A percentile compares a stretch with the other conserved stretches of the same genome.
These are phyloP conservation scores for Paramecium sonneborni DNA, from an alignment of 73 alveolate species.

Conservation along the genomic window DNA sequence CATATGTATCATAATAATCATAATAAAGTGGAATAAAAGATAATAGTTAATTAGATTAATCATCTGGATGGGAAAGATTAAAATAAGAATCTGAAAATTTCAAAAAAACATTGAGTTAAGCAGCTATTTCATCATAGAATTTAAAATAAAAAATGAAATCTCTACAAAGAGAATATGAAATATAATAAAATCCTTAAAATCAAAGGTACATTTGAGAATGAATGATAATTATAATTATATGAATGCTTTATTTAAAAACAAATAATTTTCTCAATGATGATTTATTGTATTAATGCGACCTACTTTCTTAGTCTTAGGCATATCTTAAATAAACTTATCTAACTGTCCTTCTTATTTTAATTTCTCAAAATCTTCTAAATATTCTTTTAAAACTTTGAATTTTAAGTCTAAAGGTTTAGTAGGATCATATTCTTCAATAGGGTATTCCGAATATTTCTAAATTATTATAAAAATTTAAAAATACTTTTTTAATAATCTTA, in stretches of 20 bases:
- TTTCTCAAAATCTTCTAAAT: conserved; percentile 38
- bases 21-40: conserved; percentile 34
- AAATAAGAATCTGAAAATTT: conserved; percentile 42
- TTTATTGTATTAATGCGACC: conserved; percentile 35
- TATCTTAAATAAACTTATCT: conserved; percentile 16
- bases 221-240: not conserved
- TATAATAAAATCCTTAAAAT: not conserved
- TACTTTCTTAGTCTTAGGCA: conserved; percentile 46
- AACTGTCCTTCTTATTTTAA: conserved; percentile 31
- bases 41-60: conserved; percentile 2
- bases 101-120: conserved; percentile 14
- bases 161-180: conserved; percentile 11
- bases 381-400: conserved; percentile 26
- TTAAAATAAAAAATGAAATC: conserved; percentile 50
- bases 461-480: not conserved
- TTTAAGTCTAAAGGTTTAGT: conserved; percentile 39
- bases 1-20: not conserved
- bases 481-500: not conserved
- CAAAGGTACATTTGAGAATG: not conserved
- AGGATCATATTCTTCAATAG: conserved; percentile 35
- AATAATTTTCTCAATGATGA: not conserved
- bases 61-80: conserved; percentile 34
- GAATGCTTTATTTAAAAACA: not conserved
- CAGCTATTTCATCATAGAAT: conserved; percentile 43
- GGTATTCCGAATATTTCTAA: not conserved